Percentiles rank a stretch among this genome's conserved stretches.
Conservation (phyloP, 2,329 filamentous ascomycete genomes). For the Kalaharituber pfeilii region DNA sequence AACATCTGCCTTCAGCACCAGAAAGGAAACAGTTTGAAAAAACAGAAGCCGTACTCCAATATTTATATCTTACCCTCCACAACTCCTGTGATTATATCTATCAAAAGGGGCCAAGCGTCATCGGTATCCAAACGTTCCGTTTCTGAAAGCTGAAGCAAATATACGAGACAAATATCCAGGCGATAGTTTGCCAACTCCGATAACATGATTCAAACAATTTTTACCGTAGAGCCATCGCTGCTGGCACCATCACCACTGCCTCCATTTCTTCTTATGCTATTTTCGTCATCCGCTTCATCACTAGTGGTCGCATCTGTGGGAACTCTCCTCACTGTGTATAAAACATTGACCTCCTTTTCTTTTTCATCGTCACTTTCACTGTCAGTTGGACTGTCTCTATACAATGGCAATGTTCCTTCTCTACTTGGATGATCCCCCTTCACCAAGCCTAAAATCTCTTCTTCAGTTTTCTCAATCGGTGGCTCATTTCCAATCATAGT, state of each 20-base stretch:
- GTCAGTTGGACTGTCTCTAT: constrained; percentile 2
- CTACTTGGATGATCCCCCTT: constrained; percentile 41
- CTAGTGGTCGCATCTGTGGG: background rate
- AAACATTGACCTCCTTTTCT: background rate
- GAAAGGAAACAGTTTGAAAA: too few relatives aligned
- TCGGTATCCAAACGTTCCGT: too few relatives aligned
- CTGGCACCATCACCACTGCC: background rate
- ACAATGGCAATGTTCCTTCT: background rate
- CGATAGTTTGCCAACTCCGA: too few relatives aligned
- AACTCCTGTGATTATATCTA: too few relatives aligned
- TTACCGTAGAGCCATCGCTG: background rate
- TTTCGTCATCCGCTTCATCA: background rate
- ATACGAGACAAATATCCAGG: too few relatives aligned
- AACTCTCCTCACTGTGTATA: background rate
- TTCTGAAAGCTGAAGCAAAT: too few relatives aligned
- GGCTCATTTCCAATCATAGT: background rate
- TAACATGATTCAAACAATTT: too few relatives aligned
- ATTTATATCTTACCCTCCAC: too few relatives aligned
- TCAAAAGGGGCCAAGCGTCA: too few relatives aligned
- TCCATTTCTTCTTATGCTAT: background rate
- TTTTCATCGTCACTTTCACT: constrained; percentile 11
- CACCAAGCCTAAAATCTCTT: constrained; percentile 70
- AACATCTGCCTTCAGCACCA: too few relatives aligned
- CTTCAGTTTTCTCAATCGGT: constrained; percentile 46
- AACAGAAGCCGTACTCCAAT: too few relatives aligned